Conservation (phyloP, 2,329 filamentous ascomycete genomes). For the Pseudogymnoascus sp. region DNA sequence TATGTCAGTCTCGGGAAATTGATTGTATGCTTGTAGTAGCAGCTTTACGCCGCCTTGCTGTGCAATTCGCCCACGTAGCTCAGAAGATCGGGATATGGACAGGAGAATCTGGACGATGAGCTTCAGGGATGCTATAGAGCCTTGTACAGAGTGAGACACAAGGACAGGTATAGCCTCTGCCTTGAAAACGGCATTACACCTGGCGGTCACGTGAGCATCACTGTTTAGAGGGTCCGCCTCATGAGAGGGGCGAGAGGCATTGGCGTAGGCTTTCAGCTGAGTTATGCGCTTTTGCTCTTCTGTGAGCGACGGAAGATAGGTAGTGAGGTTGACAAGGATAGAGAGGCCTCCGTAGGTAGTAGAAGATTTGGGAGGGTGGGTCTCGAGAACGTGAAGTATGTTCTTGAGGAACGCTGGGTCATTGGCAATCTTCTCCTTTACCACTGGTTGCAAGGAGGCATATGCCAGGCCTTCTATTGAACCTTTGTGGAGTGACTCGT, state of each 20-base stretch:
- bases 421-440: constrained; percentile 71
- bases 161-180: constrained; percentile 70
- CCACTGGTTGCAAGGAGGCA: constrained; percentile 72
- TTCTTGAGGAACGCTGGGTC: constrained; percentile 61
- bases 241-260: constrained; percentile 62
- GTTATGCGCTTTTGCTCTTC: constrained; percentile 90
- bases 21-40: constrained; percentile 61
- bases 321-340: constrained; percentile 76
- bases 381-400: constrained; percentile 55
- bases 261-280: constrained; percentile 89
- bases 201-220: constrained; percentile 62
- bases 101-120: constrained; percentile 71
- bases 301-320: constrained; percentile 66
- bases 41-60: constrained; percentile 92
- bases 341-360: constrained; percentile 79
- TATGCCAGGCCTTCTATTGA: constrained; percentile 89
- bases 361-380: constrained; percentile 55
- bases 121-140: constrained; percentile 60
- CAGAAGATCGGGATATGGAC: constrained; percentile 64
- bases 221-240: constrained; percentile 62
- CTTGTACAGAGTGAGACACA: constrained; percentile 64
- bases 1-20: constrained; percentile 46
- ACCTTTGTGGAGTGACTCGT: constrained; percentile 52
- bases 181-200: constrained; percentile 72
- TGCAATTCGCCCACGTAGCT: constrained; percentile 68